Evolutionary conservation across 1,284 basidiomycete species (phyloP), one percentile per base, ranked within the genome.

Genomic region (Apiotrichum montevideense): DNA sequence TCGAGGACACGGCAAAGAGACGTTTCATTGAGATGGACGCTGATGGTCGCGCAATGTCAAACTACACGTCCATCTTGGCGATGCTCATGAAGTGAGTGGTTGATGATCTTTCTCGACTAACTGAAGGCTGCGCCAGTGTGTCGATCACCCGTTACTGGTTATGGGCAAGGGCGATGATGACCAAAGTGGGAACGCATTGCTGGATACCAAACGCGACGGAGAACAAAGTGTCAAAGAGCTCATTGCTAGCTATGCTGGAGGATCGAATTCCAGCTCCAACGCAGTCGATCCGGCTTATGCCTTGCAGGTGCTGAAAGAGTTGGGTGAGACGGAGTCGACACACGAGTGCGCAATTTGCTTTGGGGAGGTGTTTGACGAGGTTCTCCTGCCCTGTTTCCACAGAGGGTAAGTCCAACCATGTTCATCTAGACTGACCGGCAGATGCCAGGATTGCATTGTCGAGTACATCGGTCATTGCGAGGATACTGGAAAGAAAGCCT

Each of bases 21-120:
- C 64, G 71, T 56, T 93, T 90, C 68, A 87, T 91, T 59, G 82
- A 83, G 55, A 77, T 92, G 10, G 84, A 84, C 64, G 87, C 84
- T 4, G 86, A 85, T 68, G 89, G 89, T 10, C 77, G 87, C 1
- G 81, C 91, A 33, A 84, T 86, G 71, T 89, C 85, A 65, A 92
- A 91, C 66, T 93, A 91, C 70, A 90, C 88, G 0, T 87, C 88
- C 64, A 92, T 94, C 69, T 80, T 94, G 66, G 90, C 88, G 4
- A 90, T 91, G 87, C 80, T 92, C 40, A 91, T 92, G 88, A 83
- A 85, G 89, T 90, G 62, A 52, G 80, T 61, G 2, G 34, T 37
- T 15, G 21, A 21, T 9, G 14, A 21, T 34, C 3, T 8, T 32
- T 3, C 6, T 2, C 2, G 15, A 52, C 56, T 63, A 42, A 64